These are phyloP conservation scores for Lecanicillium sp. DNA, from an alignment of 2,329 filamentous ascomycete species.

Conservation along the genomic window DNA sequence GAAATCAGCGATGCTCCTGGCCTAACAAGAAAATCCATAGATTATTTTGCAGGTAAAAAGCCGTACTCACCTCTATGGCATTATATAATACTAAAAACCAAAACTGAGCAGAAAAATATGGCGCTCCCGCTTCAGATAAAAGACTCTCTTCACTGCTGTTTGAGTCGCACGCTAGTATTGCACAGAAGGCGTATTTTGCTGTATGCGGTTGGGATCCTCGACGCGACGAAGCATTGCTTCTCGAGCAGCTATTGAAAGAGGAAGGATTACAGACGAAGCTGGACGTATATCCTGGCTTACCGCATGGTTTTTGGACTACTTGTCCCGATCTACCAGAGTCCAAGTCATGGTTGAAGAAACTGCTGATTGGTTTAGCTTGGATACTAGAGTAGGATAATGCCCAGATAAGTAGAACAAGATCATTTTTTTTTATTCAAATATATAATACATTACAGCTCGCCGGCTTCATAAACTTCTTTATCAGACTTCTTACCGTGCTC, in stretches of 20 bases:
- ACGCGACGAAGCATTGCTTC: conserved; percentile 39
- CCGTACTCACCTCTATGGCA: neutral
- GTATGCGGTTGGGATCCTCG: conserved; percentile 39
- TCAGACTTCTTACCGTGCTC: conserved; percentile 9
- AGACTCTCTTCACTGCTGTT: conserved; percentile 28
- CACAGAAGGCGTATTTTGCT: conserved; percentile 32
- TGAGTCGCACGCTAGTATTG: conserved; percentile 21
- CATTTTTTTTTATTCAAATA: neutral
- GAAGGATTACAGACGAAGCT: conserved; percentile 26
- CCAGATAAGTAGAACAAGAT: neutral
- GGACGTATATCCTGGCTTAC: conserved; percentile 31
- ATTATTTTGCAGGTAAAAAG: conserved; percentile 22
- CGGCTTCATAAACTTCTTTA: neutral
- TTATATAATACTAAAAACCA: neutral
- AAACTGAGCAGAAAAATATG: conserved; percentile 12
- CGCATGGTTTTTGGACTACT: conserved; percentile 32
- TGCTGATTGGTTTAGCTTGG: conserved; percentile 17
- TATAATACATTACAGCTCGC: conserved; percentile 1
- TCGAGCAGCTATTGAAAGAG: conserved; percentile 27
- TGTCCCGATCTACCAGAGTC: conserved; percentile 23
- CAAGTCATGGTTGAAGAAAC: conserved; percentile 20
- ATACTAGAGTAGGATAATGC: conserved; percentile 8
- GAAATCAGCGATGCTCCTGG: conserved; percentile 25
- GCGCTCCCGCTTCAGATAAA: conserved; percentile 23
- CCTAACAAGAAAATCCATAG: conserved; percentile 26